phyloP scores from a whole-genome alignment of 495 filamentous ascomycete species.

The Lasiosphaeris hirsuta region DNA sequence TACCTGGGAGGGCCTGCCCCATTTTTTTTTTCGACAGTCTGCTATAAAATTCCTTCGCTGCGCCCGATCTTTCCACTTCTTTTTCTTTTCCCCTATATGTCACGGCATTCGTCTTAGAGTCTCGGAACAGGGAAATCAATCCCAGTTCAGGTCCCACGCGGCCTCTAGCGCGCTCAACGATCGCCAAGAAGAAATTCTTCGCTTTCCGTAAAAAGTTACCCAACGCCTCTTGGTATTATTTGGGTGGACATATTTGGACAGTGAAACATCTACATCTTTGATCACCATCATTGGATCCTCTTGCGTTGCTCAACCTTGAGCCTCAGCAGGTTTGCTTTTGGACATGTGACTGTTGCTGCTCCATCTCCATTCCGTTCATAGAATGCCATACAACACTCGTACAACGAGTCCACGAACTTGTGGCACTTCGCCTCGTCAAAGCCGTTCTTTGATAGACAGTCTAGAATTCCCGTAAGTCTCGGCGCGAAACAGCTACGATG shows the following conservation, averaged over 20 bases:
- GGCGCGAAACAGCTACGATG: not conserved
- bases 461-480: conserved; percentile 37
- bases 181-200: conserved; percentile 76
- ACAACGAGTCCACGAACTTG: conserved; percentile 80
- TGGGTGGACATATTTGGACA: conserved; percentile 46
- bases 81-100: conserved; percentile 66
- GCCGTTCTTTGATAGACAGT: conserved; percentile 78
- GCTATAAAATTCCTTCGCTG: conserved; percentile 12
- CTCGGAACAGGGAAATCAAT: conserved; percentile 93
- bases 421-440: conserved; percentile 85
- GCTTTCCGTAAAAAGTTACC: conserved; percentile 65
- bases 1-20: not conserved
- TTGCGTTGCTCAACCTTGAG: conserved; percentile 85
- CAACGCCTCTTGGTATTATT: conserved; percentile 40
- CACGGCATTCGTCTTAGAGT: conserved; percentile 99
- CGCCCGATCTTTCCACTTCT: conserved; percentile 23
- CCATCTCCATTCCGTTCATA: conserved; percentile 77
- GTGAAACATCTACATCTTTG: conserved; percentile 37
- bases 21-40: no score
- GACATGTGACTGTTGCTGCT: conserved; percentile 77
- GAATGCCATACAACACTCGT: conserved; percentile 90
- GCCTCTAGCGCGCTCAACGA: conserved; percentile 98
- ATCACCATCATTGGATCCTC: conserved; percentile 20
- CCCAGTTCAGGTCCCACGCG: conserved; percentile 83
- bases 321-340: conserved; percentile 71